Evolutionary conservation across 2,329 filamentous ascomycete genomes (phyloP), one percentile per base, ranked within the genome.

Genomic region (Exophiala phaeomuriformis): DNA sequence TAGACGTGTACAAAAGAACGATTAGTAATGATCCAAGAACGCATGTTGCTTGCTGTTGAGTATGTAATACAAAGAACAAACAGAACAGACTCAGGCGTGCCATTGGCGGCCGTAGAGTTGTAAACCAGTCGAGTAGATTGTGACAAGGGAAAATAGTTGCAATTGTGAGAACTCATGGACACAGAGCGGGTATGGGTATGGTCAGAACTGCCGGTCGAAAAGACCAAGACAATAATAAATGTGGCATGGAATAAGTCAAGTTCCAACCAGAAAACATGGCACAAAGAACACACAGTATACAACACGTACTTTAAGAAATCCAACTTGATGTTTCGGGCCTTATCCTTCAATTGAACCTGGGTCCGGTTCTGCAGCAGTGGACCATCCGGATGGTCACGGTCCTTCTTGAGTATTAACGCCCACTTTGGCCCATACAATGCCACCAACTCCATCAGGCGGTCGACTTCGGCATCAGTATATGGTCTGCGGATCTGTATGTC

Each of bases 331-430:
- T 79, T 80, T 47, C 79, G 70, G 3, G 77, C 79, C 55, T 74
- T 75, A 57, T 79, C 77, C 59, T 78, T 79, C 5, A 82, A 56
- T 42, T 79, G 75, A 2, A 79, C 76, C 55, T 82, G 76, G 4
- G 65, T 69, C 1, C 80, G 70, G 1, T 61, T 56, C 3, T 50
- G 52, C 12, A 78, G 62, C 40, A 66, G 47, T 2, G 65, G 65
- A 7, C 66, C 63, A 33, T 66, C 65, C 46, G 67, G 44, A 49
- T 61, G 36, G 3, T 50, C 61, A 2, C 60, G 56, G 31, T 70
- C 70, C 31, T 63, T 61, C 8, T 66, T 63, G 27, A 66, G 61
- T 43, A 85, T 78, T 0, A 49, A 29, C 1, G 76, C 58, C 70
- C 77, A 85, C 6, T 64, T 65, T 3, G 66, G 68, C 1, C 77